phyloP scores from a whole-genome alignment of 1,284 basidiomycete species.

The Ceratobasidium sp. region DNA sequence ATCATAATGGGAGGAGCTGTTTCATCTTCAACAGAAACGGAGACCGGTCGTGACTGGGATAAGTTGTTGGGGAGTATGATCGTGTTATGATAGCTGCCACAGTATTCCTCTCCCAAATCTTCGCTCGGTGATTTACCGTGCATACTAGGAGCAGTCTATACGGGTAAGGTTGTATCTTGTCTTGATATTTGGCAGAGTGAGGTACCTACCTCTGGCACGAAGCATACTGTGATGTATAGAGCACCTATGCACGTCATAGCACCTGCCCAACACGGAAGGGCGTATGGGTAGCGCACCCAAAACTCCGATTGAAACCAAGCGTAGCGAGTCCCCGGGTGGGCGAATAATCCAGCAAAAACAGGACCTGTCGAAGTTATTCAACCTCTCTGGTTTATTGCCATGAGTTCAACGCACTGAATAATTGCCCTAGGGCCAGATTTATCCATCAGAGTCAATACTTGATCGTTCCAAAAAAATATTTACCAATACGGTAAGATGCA shows the following conservation, averaged over 20 bases:
- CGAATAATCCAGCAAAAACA: slow-evolving; percentile 8
- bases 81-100: no score
- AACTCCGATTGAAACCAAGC: slow-evolving; percentile 12
- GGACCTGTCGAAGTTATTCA: slow-evolving; percentile 4
- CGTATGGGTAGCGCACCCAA: slow-evolving; percentile 15
- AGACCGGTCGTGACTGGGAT: background rate
- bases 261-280: slow-evolving; percentile 24
- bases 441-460: background rate
- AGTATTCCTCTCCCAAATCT: background rate
- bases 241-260: slow-evolving; percentile 4
- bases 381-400: background rate
- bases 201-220: slow-evolving; percentile 8
- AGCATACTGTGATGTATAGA: slow-evolving; percentile 8
- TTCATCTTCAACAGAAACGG: background rate
- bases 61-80: background rate
- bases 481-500: slow-evolving; percentile 23
- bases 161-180: background rate
- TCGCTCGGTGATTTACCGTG: background rate
- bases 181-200: background rate
- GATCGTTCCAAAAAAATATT: background rate
- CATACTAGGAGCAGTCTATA: slow-evolving; percentile 15
- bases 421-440: background rate
- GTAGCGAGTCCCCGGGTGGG: slow-evolving; percentile 11
- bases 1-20: background rate
- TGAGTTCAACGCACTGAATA: slow-evolving; percentile 11